Conservation (phyloP, 2,329 filamentous ascomycete genomes). For the Talaromyces sp. region DNA sequence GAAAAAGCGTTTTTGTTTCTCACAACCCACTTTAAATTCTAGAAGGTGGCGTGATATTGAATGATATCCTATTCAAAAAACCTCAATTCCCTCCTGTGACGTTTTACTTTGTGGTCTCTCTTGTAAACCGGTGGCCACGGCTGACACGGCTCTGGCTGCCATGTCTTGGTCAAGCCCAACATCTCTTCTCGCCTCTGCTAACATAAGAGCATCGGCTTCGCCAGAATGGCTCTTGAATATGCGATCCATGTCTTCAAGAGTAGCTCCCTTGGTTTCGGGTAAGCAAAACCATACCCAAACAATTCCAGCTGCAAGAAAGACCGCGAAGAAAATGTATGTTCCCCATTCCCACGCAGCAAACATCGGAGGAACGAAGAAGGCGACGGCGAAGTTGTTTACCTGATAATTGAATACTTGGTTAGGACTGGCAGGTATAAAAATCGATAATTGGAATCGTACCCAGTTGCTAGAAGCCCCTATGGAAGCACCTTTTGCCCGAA, state of each 20-base stretch:
- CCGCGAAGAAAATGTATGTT: slow-evolving; percentile 56
- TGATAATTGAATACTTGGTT: too few relatives aligned
- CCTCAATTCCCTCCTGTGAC: too few relatives aligned
- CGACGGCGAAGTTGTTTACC: slow-evolving; percentile 59
- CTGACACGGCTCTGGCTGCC: too few relatives aligned
- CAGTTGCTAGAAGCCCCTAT: slow-evolving; percentile 61
- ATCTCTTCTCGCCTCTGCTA: slow-evolving; percentile 1
- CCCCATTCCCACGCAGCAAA: slow-evolving; percentile 53
- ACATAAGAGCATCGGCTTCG: slow-evolving; percentile 1
- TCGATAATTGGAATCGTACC: slow-evolving; percentile 12
- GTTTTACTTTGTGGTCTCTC: too few relatives aligned
- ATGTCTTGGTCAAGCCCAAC: neutral
- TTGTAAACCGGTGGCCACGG: too few relatives aligned
- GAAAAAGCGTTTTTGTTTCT: too few relatives aligned
- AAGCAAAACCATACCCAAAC: slow-evolving; percentile 47
- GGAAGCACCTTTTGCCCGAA: slow-evolving; percentile 62
- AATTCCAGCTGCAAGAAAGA: slow-evolving; percentile 42
- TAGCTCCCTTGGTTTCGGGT: slow-evolving; percentile 51
- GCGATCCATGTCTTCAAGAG: slow-evolving; percentile 48
- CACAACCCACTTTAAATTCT: too few relatives aligned
- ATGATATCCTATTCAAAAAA: too few relatives aligned
- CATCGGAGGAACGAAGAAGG: slow-evolving; percentile 60
- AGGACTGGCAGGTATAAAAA: too few relatives aligned
- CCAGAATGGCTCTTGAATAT: slow-evolving; percentile 15
- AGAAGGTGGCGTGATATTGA: too few relatives aligned